Evolutionary conservation across 2,329 filamentous ascomycete species (phyloP).

Genomic region (Penicillium verrucosum): DNA sequence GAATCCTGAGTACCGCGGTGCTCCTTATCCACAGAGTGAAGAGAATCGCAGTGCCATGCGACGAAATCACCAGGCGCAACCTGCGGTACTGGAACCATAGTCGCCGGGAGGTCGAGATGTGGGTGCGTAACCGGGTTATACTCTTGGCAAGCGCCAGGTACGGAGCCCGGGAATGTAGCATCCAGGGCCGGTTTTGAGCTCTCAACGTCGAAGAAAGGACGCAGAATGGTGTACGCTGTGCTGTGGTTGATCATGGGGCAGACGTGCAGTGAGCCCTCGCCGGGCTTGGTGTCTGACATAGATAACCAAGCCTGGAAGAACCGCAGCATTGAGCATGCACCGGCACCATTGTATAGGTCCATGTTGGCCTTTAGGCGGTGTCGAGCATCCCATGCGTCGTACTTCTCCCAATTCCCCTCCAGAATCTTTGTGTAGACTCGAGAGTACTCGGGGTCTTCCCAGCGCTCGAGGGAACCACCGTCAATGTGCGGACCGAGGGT

Average conservation of each 20-base stretch:
- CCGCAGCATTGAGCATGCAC: constrained; percentile 79
- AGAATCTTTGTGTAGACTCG: constrained; percentile 72
- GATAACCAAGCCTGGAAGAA: constrained; percentile 86
- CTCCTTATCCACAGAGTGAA: constrained; percentile 79
- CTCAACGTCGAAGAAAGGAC: constrained; percentile 72
- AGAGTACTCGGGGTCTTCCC: constrained; percentile 69
- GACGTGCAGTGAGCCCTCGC: constrained; percentile 76
- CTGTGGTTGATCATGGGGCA: constrained; percentile 73
- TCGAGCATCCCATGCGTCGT: constrained; percentile 77
- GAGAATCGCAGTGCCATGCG: constrained; percentile 72
- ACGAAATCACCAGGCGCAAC: constrained; percentile 74
- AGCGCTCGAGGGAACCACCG: constrained; percentile 70
- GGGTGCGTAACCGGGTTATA: constrained; percentile 63
- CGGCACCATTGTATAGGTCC: constrained; percentile 76
- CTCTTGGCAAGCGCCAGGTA: constrained; percentile 67
- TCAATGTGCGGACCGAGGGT: constrained; percentile 71
- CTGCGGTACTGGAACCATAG: constrained; percentile 69
- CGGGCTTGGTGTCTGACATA: constrained; percentile 69
- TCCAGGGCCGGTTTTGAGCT: constrained; percentile 42
- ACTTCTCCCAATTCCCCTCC: constrained; percentile 71
- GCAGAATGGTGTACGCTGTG: constrained; percentile 74
- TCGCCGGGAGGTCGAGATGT: constrained; percentile 62
- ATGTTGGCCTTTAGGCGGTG: constrained; percentile 65
- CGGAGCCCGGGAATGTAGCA: constrained; percentile 64
- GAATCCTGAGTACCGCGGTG: constrained; percentile 71